Percentiles rank a stretch among this genome's conserved stretches.
Conservation (phyloP, 2,329 filamentous ascomycete genomes). For the Aureobasidium subglaciale region DNA sequence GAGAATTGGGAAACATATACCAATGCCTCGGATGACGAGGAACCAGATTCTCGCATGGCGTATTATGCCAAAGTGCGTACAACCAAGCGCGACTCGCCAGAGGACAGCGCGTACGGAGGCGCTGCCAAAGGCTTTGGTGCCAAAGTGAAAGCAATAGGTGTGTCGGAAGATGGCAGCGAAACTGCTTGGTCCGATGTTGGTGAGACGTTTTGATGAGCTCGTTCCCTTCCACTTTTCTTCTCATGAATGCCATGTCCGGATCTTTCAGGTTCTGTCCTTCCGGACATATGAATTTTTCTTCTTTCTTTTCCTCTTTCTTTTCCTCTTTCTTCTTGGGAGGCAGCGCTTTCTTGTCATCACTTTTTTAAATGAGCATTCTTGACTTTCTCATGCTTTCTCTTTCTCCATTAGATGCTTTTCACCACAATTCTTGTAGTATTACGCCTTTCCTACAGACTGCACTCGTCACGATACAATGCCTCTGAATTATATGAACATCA, state of each 20-base stretch:
- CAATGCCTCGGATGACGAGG: constrained; percentile 46
- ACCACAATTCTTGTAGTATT: background rate
- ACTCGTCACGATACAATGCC: background rate
- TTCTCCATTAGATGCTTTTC: background rate
- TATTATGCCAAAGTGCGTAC: constrained; percentile 69
- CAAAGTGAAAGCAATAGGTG: constrained; percentile 22
- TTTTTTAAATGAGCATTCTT: background rate
- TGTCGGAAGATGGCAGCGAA: constrained; percentile 26
- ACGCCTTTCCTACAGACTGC: background rate
- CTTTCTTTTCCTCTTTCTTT: background rate
- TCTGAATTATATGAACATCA: background rate
- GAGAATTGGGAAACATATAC: constrained; percentile 99
- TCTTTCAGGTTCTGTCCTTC: background rate
- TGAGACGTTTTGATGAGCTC: constrained; percentile 27
- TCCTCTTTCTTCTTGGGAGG: background rate
- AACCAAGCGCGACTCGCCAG: constrained; percentile 50
- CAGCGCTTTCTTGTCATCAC: background rate
- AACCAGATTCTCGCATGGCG: constrained; percentile 65
- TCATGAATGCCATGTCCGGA: background rate
- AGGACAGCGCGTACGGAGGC: constrained; percentile 26
- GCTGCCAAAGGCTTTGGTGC: constrained; percentile 4
- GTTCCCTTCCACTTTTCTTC: background rate
- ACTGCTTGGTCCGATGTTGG: constrained; percentile 31
- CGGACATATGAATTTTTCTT: background rate
- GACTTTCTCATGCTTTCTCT: background rate